A percentile compares a stretch with the other conserved stretches of the same genome.
Conservation (phyloP, 1,284 basidiomycete species). For the Lentinula novae-zelandiae region DNA sequence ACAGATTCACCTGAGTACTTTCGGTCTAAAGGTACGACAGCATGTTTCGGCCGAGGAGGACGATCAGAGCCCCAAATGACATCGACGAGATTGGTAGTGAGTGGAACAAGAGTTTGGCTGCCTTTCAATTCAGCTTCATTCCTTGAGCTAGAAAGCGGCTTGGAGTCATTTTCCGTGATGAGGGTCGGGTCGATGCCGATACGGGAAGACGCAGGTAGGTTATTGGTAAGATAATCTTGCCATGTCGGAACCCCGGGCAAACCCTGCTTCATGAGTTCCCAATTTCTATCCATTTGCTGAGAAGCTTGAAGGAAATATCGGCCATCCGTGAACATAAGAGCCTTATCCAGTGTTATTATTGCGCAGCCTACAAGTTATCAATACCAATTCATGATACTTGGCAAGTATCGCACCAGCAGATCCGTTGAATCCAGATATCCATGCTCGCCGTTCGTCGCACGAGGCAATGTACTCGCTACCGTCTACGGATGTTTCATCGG, state of each 20-base stretch:
- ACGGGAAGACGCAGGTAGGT: constrained; percentile 44
- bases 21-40: constrained; percentile 68
- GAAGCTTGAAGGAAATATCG: constrained; percentile 92
- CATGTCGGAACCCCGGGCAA: constrained; percentile 85
- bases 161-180: constrained; percentile 60
- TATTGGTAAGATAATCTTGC: constrained; percentile 82
- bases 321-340: constrained; percentile 88
- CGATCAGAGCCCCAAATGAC: constrained; percentile 71
- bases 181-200: constrained; percentile 84
- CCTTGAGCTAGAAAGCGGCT: constrained; percentile 50
- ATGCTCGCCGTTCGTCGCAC: constrained; percentile 82
- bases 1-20: constrained; percentile 72
- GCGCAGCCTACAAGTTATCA: constrained; percentile 58
- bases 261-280: constrained; percentile 92
- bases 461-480: constrained; percentile 87
- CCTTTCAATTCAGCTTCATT: constrained; percentile 31
- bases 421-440: constrained; percentile 90
- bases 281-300: constrained; percentile 86
- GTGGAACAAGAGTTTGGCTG: constrained; percentile 58
- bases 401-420: constrained; percentile 66
- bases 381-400: not conserved
- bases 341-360: constrained; percentile 70
- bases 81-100: constrained; percentile 79
- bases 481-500: constrained; percentile 43
- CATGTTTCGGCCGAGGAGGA: constrained; percentile 69